Evolutionary conservation across 768 basidiomycete species (phyloP), one percentile per base, ranked within the genome.

Genomic region (Macrolepiota albuminosa): DNA sequence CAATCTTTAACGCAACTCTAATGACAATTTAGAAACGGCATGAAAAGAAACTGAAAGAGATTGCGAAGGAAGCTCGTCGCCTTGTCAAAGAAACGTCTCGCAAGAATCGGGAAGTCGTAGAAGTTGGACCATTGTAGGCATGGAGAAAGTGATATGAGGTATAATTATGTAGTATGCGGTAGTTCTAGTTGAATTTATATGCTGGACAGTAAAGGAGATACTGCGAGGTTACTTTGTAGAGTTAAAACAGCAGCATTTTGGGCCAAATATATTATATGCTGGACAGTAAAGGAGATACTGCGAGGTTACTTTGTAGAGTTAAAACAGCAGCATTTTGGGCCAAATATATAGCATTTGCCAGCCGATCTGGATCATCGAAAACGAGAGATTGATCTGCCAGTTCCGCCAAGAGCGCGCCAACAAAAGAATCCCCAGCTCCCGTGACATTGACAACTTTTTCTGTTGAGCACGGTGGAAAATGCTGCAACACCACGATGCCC

Each of bases 401-500:
- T 9, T 77, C 75, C 6, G 93, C 88, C n/a, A 95, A 71, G 34
- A 97, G 68, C 1, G 88, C 84, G 1, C 96, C 96, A 39, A 64
- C 64, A 37, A 64, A 62, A 37, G 64, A 58, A 55, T 60, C 64
- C 11, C 63, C 64, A 13, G 89, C 84, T 2, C 96, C 96, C 0
- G 95, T 98, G 9, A 93, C 91, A 64, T 88, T 95, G 24, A 87
- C 73, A 6, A 84, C 64, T 4, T 61, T 67, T 10, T 82, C 72
- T 16, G 76, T 62, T 1, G 71, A 68, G 18, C 81, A 64, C 8
- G 91, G 78, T 11, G 91, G 84, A 70, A 89, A 93, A 69, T 95
- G 89, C 45, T 86, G 84, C 34, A 95, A 50, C 6, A 91, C 79
- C 8, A 93, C 68, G 4, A 81, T 26, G 33, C 24, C 72, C 58